Evolutionary conservation across 73 alveolate genomes (phyloP).

Genomic region (Tetrahymena borealis): DNA sequence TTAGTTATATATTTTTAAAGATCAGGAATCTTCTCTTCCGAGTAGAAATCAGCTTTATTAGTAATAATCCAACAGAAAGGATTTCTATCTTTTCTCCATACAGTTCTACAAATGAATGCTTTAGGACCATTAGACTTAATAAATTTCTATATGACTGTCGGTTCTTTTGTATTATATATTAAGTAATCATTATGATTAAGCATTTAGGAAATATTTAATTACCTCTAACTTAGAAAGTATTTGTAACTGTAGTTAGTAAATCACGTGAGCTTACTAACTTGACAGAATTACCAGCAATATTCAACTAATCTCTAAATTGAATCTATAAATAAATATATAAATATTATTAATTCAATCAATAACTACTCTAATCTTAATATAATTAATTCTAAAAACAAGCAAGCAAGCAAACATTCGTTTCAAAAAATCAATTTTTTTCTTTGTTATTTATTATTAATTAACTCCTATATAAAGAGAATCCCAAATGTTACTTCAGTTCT

Average conservation of each 20-base stretch:
- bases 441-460: no score
- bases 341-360: no score
- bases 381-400: no score
- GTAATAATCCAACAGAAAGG: conserved; percentile 75
- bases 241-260: neutral
- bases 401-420: no score
- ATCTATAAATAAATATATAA: conserved; percentile 24
- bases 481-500: no score
- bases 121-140: conserved; percentile 93
- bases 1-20: conserved; percentile 73
- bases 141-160: conserved; percentile 76
- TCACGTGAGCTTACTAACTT: conserved; percentile 41
- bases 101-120: conserved; percentile 83
- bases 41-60: conserved; percentile 54
- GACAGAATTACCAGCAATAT: conserved; percentile 21
- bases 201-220: neutral
- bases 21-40: conserved; percentile 60
- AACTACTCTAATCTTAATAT: no score
- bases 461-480: no score
- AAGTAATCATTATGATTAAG: neutral
- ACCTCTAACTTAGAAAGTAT: neutral
- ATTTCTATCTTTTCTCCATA: conserved; percentile 78
- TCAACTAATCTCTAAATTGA: conserved; percentile 7
- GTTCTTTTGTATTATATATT: conserved; percentile 2
- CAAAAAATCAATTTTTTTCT: conserved; percentile 1